Evolutionary conservation across 352 stramenopile species (phyloP).

Genomic region (Phytophthora kernoviae): DNA sequence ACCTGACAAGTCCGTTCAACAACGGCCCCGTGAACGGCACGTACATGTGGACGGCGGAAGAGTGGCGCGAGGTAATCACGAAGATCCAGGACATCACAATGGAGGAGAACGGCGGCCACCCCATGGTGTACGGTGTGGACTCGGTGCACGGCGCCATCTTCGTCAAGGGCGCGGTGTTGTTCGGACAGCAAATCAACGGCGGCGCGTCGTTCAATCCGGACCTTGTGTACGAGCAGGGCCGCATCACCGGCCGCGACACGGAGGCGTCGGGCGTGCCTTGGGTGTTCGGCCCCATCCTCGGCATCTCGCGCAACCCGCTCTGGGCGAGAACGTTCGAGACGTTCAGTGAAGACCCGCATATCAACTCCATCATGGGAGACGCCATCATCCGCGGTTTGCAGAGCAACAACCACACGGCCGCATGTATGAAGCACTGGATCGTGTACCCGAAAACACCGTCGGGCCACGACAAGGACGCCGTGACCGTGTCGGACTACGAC

Average conservation of each 20-base stretch:
- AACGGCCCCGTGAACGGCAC: slow-evolving; percentile 28
- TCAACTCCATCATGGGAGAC: slow-evolving; percentile 67
- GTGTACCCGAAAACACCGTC: slow-evolving; percentile 66
- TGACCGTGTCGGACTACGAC: slow-evolving; percentile 62
- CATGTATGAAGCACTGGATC: slow-evolving; percentile 86
- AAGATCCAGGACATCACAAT: slow-evolving; percentile 75
- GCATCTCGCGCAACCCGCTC: slow-evolving; percentile 78
- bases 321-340: slow-evolving; percentile 91
- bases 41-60: slow-evolving; percentile 34
- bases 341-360: slow-evolving; percentile 87
- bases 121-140: slow-evolving; percentile 87
- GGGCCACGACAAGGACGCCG: slow-evolving; percentile 76
- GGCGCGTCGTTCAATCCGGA: slow-evolving; percentile 85
- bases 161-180: slow-evolving; percentile 69
- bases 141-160: slow-evolving; percentile 90
- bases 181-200: slow-evolving; percentile 41
- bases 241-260: slow-evolving; percentile 76
- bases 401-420: slow-evolving; percentile 51
- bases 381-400: slow-evolving; percentile 69
- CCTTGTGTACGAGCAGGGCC: slow-evolving; percentile 58
- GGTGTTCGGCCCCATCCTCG: slow-evolving; percentile 84
- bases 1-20: slow-evolving; percentile 72
- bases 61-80: slow-evolving; percentile 72
- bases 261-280: slow-evolving; percentile 79
- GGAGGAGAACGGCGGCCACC: slow-evolving; percentile 32